Evolutionary conservation across 495 filamentous ascomycete species (phyloP).

Genomic region (Lasiosphaeria hispida): DNA sequence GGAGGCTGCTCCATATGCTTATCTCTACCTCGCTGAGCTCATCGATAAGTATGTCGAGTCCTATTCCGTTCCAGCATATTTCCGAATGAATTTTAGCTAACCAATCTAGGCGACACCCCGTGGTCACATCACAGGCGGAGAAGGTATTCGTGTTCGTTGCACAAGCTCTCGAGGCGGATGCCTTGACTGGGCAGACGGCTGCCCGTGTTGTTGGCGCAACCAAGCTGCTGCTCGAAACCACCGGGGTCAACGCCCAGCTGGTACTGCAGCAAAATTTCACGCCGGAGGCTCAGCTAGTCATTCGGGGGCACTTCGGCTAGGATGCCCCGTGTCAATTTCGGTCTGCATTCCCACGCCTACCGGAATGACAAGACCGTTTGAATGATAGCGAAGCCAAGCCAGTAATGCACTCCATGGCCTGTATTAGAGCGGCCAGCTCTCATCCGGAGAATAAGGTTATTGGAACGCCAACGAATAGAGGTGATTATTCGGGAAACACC

Average conservation of each 20-base stretch:
- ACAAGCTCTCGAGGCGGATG: conserved; percentile 86
- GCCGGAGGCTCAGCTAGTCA: conserved; percentile 72
- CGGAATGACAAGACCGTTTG: too few relatives aligned
- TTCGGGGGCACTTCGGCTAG: conserved; percentile 68
- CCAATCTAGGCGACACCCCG: conserved; percentile 73
- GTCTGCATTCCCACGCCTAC: not conserved
- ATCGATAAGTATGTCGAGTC: conserved; percentile 83
- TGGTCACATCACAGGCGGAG: conserved; percentile 67
- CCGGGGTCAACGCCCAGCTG: conserved; percentile 67
- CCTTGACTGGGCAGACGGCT: conserved; percentile 78
- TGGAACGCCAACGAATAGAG: too few relatives aligned
- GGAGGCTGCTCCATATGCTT: conserved; percentile 95
- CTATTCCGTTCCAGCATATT: not conserved
- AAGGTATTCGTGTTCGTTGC: conserved; percentile 80
- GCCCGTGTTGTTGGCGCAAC: conserved; percentile 68
- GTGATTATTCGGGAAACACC: too few relatives aligned
- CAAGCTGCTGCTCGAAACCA: conserved; percentile 66
- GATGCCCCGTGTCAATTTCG: not conserved
- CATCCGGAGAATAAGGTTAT: too few relatives aligned
- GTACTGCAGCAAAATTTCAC: conserved; percentile 63
- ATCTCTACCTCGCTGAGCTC: conserved; percentile 83
- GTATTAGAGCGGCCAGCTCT: too few relatives aligned
- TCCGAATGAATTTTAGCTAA: conserved; percentile 4
- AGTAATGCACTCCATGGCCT: too few relatives aligned
- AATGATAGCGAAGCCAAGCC: too few relatives aligned